Percentiles rank a stretch among this genome's conserved stretches.
Conservation (phyloP, 2,329 filamentous ascomycete genomes). For the Nectriaceae sp. region DNA sequence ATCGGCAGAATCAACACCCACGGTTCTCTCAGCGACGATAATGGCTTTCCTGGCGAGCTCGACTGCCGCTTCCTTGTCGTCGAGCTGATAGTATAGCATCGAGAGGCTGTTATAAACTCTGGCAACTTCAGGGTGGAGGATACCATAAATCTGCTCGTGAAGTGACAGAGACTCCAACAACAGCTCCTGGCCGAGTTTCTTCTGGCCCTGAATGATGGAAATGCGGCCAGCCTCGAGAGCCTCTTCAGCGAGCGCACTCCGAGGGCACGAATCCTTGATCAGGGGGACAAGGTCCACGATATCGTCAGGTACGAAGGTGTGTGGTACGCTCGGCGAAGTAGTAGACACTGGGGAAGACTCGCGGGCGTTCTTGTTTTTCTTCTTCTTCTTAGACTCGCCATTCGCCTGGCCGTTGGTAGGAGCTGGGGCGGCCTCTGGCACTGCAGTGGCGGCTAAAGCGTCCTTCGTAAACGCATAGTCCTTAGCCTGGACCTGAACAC, state of each 20-base stretch:
- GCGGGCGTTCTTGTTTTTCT: slow-evolving; percentile 63
- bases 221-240: slow-evolving; percentile 94
- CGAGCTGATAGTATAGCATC: slow-evolving; percentile 95
- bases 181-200: slow-evolving; percentile 92
- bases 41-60: slow-evolving; percentile 96
- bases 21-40: slow-evolving; percentile 90
- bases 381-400: slow-evolving; percentile 56
- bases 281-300: slow-evolving; percentile 91
- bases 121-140: slow-evolving; percentile 94
- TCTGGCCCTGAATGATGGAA: slow-evolving; percentile 93
- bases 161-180: slow-evolving; percentile 93
- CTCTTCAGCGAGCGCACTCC: slow-evolving; percentile 90
- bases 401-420: slow-evolving; percentile 42
- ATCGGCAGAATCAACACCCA: slow-evolving; percentile 91
- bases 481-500: slow-evolving; percentile 82
- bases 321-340: slow-evolving; percentile 42
- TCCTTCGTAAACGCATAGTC: slow-evolving; percentile 41
- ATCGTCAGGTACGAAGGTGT: slow-evolving; percentile 76
- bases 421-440: slow-evolving; percentile 12
- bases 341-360: slow-evolving; percentile 53
- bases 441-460: slow-evolving; percentile 32
- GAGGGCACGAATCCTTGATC: slow-evolving; percentile 90
- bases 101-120: slow-evolving; percentile 93
- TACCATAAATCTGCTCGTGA: slow-evolving; percentile 98
- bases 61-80: slow-evolving; percentile 93